Conservation (phyloP, 306 rosid genomes). For the Senna siamea region DNA sequence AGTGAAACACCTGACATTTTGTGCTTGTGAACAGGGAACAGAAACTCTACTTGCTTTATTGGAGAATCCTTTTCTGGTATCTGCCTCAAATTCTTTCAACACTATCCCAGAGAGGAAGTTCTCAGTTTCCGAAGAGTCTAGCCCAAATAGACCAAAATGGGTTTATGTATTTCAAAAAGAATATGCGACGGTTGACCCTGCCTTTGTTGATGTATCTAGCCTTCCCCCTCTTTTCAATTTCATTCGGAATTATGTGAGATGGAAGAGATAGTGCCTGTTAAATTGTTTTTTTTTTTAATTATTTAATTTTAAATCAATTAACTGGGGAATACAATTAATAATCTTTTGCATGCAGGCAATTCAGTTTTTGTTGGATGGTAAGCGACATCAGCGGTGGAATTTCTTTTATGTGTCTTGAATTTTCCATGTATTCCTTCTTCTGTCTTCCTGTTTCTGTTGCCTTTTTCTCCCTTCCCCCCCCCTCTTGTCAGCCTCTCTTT, state of each 20-base stretch:
- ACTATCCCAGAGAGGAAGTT: slow-evolving; percentile 58
- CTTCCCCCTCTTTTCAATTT: slow-evolving; percentile 5
- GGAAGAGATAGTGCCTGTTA: slow-evolving; percentile 6
- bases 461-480: too few species aligned
- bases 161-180: slow-evolving; percentile 86
- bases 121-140: slow-evolving; percentile 52
- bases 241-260: not conserved
- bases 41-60: slow-evolving; percentile 61
- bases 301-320: slow-evolving; percentile 13
- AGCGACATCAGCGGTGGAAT: slow-evolving; percentile 16
- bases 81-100: slow-evolving; percentile 64
- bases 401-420: slow-evolving; percentile 22
- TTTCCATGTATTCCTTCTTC: slow-evolving; percentile 14
- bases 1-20: not conserved
- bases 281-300: not conserved
- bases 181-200: slow-evolving; percentile 84
- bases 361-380: slow-evolving; percentile 28
- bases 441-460: too few species aligned
- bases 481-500: not conserved
- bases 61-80: slow-evolving; percentile 56
- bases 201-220: slow-evolving; percentile 60
- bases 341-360: slow-evolving; percentile 4
- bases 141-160: slow-evolving; percentile 52
- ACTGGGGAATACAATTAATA: slow-evolving; percentile 24
- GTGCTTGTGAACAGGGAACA: slow-evolving; percentile 55